A percentile compares a stretch with the other conserved stretches of the same genome.
phyloP scores from a whole-genome alignment of 164 flowering plant species.

The Akebia trifoliata region DNA sequence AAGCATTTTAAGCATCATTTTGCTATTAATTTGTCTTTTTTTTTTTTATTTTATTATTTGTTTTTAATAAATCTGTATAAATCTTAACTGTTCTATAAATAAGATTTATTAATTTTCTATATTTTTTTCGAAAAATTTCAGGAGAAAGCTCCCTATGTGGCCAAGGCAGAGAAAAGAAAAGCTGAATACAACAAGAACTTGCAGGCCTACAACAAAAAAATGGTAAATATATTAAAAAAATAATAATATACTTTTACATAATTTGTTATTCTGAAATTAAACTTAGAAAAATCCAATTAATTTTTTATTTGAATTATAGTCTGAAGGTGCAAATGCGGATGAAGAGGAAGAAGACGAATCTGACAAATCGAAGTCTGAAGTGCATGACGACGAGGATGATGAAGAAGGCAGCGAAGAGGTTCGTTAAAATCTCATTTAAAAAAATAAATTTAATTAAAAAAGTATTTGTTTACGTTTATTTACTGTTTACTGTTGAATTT shows the following conservation, averaged over 20 bases:
- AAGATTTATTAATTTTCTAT: no score
- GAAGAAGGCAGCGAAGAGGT: conserved; percentile 13
- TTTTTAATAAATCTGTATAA: no score
- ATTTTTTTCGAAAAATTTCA: no score
- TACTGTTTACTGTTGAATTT: no score
- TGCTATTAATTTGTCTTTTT: neutral
- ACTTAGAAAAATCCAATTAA: neutral
- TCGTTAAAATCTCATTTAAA: neutral
- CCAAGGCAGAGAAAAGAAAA: conserved; percentile 58
- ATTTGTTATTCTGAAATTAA: neutral
- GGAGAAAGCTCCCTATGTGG: conserved; percentile 69
- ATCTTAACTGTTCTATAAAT: no score
- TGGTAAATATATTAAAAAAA: conserved; percentile 20
- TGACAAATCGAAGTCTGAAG: conserved; percentile 15
- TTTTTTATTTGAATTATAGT: neutral
- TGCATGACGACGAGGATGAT: conserved; percentile 9
- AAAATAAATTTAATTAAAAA: no score
- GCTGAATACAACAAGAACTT: conserved; percentile 46
- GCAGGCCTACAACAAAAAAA: conserved; percentile 52
- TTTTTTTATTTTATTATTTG: neutral
- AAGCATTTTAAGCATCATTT: neutral
- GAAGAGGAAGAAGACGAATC: conserved; percentile 10
- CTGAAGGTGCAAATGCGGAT: conserved; percentile 1
- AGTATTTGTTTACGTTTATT: no score
- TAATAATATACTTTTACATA: no score